phyloP scores from a whole-genome alignment of 352 stramenopile species.

The Phytophthora cryptogea region DNA sequence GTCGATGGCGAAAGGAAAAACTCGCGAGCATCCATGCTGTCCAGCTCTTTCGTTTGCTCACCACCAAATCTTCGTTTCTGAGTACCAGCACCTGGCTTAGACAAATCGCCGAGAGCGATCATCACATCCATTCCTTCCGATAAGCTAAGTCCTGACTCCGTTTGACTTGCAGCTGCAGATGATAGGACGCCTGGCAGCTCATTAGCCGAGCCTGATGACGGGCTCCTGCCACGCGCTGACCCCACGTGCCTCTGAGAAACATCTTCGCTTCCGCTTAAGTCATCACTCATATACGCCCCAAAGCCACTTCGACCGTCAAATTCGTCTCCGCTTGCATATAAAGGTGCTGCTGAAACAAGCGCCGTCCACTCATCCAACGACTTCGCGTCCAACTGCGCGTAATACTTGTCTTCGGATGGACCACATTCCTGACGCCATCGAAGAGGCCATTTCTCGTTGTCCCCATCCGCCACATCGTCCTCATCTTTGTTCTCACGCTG shows the following conservation, averaged over 20 bases:
- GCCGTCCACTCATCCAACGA: constrained; percentile 79
- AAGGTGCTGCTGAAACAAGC: constrained; percentile 67
- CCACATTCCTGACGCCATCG: constrained; percentile 82
- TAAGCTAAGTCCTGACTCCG: constrained; percentile 54
- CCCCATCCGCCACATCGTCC: constrained; percentile 8
- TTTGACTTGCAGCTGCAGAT: constrained; percentile 12
- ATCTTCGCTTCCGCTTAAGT: constrained; percentile 35
- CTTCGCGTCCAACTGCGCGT: constrained; percentile 59
- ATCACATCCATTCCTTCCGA: constrained; percentile 84
- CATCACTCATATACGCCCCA: constrained; percentile 33
- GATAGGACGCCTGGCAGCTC: constrained; percentile 14
- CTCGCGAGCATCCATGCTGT: constrained; percentile 66
- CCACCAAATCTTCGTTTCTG: constrained; percentile 50
- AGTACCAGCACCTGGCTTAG: constrained; percentile 33
- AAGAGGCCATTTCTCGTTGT: constrained; percentile 56
- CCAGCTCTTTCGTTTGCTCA: constrained; percentile 49
- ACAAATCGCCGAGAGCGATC: constrained; percentile 62
- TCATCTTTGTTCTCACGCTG: constrained; percentile 23
- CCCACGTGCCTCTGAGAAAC: constrained; percentile 3
- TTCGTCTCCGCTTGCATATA: constrained; percentile 70
- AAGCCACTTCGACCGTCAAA: constrained; percentile 40
- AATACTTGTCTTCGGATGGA: constrained; percentile 66
- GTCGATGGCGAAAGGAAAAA: constrained; percentile 85
- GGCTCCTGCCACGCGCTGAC: constrained; percentile 16
- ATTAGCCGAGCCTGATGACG: constrained; percentile 33